These are phyloP conservation scores for Oryza nivara DNA, from an alignment of 176 grass and related monocot species.

Conservation along the genomic window DNA sequence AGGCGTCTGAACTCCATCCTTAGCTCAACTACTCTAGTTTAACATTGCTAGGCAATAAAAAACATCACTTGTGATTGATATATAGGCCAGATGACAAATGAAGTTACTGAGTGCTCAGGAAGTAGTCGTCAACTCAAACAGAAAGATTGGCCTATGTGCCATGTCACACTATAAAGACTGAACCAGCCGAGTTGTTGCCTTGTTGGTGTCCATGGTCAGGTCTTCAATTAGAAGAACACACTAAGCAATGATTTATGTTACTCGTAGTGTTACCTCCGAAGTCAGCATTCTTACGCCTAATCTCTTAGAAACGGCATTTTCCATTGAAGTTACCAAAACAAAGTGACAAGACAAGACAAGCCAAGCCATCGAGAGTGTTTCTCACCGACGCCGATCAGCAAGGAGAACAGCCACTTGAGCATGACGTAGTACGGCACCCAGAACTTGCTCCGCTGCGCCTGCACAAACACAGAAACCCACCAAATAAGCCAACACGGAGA, in stretches of 20 bases:
- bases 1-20: background rate
- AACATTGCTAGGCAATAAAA: background rate
- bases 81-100: background rate
- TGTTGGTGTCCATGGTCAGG: background rate
- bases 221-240: background rate
- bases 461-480: constrained; percentile 33
- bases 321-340: background rate
- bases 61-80: background rate
- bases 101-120: background rate
- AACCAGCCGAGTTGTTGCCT: background rate
- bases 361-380: background rate
- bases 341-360: background rate
- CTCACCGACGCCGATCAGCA: constrained; percentile 93
- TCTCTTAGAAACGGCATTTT: background rate
- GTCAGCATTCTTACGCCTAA: background rate
- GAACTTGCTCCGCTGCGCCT: constrained; percentile 89
- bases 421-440: constrained; percentile 92
- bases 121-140: background rate
- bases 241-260: background rate
- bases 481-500: background rate
- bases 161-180: background rate
- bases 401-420: constrained; percentile 85
- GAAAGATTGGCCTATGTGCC: background rate
- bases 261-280: background rate
- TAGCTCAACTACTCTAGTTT: background rate